Evolutionary conservation across 2,329 filamentous ascomycete genomes (phyloP).

Genomic region (Ophiostoma sp.): DNA sequence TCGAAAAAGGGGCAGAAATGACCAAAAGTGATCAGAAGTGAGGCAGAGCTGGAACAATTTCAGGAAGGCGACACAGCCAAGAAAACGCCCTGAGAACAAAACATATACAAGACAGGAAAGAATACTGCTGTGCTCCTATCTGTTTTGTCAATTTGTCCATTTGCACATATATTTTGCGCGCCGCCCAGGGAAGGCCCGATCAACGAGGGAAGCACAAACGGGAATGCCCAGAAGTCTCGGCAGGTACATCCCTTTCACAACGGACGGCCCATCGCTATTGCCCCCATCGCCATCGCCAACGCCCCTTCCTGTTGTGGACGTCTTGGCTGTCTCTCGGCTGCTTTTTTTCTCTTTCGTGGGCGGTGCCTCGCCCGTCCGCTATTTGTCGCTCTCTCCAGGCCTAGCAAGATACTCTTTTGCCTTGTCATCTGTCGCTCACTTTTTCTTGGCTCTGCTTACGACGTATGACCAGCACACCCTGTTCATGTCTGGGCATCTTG

Average conservation of each 20-base stretch:
- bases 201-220: not conserved
- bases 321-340: conserved; percentile 14
- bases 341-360: not conserved
- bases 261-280: not conserved
- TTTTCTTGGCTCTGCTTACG: conserved; percentile 13
- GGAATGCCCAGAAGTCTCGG: conserved; percentile 21
- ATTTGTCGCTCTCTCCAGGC: not conserved
- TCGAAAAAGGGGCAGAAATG: not conserved
- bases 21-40: not conserved
- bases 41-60: conserved; percentile 1
- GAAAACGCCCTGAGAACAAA: conserved; percentile 16
- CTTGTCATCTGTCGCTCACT: conserved; percentile 4
- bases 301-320: conserved; percentile 10
- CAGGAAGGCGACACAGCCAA: conserved; percentile 18
- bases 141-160: not conserved
- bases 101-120: conserved; percentile 15
- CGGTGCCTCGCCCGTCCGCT: not conserved
- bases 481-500: conserved; percentile 9
- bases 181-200: conserved; percentile 1
- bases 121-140: not conserved
- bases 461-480: conserved; percentile 8
- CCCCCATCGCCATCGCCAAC: not conserved
- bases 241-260: conserved; percentile 15
- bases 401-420: not conserved
- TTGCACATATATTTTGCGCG: not conserved